Base-by-base conservation (phyloP, 441 rosid species). In the Theobroma grandiflorum region DNA sequence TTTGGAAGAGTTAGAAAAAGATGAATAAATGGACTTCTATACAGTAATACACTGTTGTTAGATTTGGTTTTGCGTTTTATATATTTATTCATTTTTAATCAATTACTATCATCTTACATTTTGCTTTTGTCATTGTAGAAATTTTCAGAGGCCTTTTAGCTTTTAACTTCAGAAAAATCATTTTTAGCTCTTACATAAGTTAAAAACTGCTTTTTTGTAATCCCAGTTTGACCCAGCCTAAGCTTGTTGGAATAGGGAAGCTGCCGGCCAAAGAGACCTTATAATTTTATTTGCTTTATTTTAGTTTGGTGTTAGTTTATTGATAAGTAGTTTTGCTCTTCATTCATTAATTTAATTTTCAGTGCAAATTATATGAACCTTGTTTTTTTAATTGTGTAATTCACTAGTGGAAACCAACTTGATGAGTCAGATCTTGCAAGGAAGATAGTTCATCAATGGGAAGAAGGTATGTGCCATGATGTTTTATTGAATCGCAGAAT, bases 381-480 rank as follows among this genome's bases (percentile, higher is more conserved):
- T 75, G 40, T 78, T 75, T 33, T 58, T 78, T 83, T 40, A 67
- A 64, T n/a, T 53, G 40, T n/a, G 37, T 53, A 37, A 59, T 80
- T 78, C 81, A 95, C 97, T 75, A 15, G 82, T 8, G 87, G 82
- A 75, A 91, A 80, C 79, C 83, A 91, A 16, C 84, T 89, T 35
- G 91, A 88, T 72, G 95, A 92, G 80, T 93, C 97, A 37, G 96
- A 90, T 53, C 94, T 94, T 74, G 96, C 94, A 4, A 89, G 86
- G 84, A 92, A 85, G 89, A 94, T 96, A 62, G 91, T 96, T 74
- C 81, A 88, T 82, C 89, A 85, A 76, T 96, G 98, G 98, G 98
- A 94, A 82, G 95, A 90, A 93, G 98, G 99, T 95, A 79, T n/a
- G 53, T 66, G 4, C 79, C 14, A 1, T 7, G 15, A 9, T 53